A percentile compares a stretch with the other conserved stretches of the same genome.
phyloP scores from a whole-genome alignment of 1,139 yeast species.

The Pichia sp. region DNA sequence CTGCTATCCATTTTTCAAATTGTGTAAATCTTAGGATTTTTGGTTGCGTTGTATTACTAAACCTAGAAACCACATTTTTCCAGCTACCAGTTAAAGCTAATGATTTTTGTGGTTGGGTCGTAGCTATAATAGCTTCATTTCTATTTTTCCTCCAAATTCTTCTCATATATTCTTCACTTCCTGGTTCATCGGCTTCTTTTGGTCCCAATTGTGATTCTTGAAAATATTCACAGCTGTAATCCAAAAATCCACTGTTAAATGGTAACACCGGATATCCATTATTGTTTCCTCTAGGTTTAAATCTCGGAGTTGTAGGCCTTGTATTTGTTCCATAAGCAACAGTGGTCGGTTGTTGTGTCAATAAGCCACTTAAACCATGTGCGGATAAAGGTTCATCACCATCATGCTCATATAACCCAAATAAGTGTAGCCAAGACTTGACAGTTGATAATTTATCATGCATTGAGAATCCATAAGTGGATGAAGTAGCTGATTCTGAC shows the following conservation, averaged over 20 bases:
- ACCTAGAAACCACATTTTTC: conserved; percentile 55
- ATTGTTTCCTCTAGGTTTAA: conserved; percentile 32
- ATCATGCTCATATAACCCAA: conserved; percentile 38
- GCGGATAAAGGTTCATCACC: conserved; percentile 25
- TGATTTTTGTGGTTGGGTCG: conserved; percentile 86
- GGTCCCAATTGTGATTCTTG: conserved; percentile 95
- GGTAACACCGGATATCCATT: conserved; percentile 47
- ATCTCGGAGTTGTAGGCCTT: conserved; percentile 49
- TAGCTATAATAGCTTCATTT: conserved; percentile 78
- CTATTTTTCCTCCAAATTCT: conserved; percentile 87
- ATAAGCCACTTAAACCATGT: conserved; percentile 27
- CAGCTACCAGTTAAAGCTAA: conserved; percentile 82
- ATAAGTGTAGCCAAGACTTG: conserved; percentile 37
- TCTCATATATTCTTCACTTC: conserved; percentile 77
- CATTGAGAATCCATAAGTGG: conserved; percentile 28
- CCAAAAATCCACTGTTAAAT: conserved; percentile 71
- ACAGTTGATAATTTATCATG: conserved; percentile 36
- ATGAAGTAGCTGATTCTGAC: conserved; percentile 29
- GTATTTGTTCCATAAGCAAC: conserved; percentile 46
- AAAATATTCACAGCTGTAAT: conserved; percentile 85
- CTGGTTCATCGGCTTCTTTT: conserved; percentile 87
- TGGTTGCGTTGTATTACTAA: conserved; percentile 78
- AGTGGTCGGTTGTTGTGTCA: conserved; percentile 37
- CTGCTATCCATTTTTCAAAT: conserved; percentile 77
- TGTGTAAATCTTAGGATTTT: conserved; percentile 76